Evolutionary conservation across 345 rosid genomes (phyloP), one percentile per base, ranked within the genome.

Genomic region (Heritiera littoralis): DNA sequence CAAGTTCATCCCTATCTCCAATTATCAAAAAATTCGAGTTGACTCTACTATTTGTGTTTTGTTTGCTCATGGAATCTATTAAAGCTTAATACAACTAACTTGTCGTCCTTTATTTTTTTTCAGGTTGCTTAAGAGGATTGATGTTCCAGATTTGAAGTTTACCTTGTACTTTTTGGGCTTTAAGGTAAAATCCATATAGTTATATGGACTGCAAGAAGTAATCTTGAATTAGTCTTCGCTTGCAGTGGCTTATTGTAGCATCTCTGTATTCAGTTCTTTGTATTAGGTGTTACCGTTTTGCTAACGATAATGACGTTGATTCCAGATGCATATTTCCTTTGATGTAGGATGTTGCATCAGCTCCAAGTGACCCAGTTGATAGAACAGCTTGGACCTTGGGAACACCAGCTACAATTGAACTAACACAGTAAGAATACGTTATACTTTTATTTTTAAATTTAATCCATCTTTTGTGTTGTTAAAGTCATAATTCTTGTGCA

Each of bases 91-190:
- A 65, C 46, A 15, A 58, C 6, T 78, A 11, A 51, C n/a, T 72
- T 68, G 2, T 59, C 17, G 9, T 7, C 41, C 64, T 7, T 32
- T 1, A 14, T 63, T 45, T 43, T 43, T 43, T 65, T 86, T 75
- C 83, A 93, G 97, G 87, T 80, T 95, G 84, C 90, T 95, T 17
- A 95, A 93, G 94, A 89, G 97, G 84, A 77, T 95, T 77, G 97
- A 93, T 85, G 90, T 93, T 78, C 87, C 98, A 3, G 99, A 93
- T 63, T 90, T 89, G 97, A 92, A 94, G 87, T 95, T 95, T 79
- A 89, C 92, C 84, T 83, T 93, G 85, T 95, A 93, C 81, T 95
- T 95, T 82, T 20, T 92, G 83, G 98, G 99, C 72, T 95, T 89
- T 69, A 97, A 92, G 98, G 99, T 96, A 85, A 75, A 77, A n/a